Evolutionary conservation across 805 yeast species (phyloP), one percentile per base, ranked within the genome.

Genomic region (Wickerhamiella vanderwaltii): DNA sequence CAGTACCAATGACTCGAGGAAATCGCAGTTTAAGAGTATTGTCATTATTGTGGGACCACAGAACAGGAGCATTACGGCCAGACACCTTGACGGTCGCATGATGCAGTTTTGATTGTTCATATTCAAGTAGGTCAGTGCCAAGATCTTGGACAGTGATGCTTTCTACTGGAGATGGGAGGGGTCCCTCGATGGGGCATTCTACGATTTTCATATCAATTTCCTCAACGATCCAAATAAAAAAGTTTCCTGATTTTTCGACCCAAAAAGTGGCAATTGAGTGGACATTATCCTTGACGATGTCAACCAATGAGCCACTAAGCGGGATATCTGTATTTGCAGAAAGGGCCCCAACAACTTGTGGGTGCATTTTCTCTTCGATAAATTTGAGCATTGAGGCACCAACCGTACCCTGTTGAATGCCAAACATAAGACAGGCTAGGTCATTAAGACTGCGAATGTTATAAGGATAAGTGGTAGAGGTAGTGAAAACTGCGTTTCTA

Each of bases 211-310:
- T 36, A 26, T 28, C 48, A 12, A 86, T 84, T 55, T 84, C 91
- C 54, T 86, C 94, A 55, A 87, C 78, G 64, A 84, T 84, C 64
- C 91, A 77, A 38, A 85, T 79, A 41, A 86, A 69, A 43, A 82
- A 60, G 33, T 73, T 73, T 3, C 77, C 78, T 49, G 77, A 75
- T 6, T 41, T 26, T 52, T 86, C 86, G 0, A 91, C 94, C 95
- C 95, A 88, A 43, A 87, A 60, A 0, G 94, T 81, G 9, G 94
- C 86, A 81, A 94, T 78, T 1, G 87, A 81, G 45, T 72, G 64
- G 22, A 70, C 70, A 36, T 69, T 70, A 13, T 81, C 80, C 50
- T 84, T 70, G 30, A 72, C 66, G 35, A 86, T 79, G 7, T 93
- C 94, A 9, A 85, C 75, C 36, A 86, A 75, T 52, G 83, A 91